Percentiles rank a stretch among this genome's conserved stretches.
phyloP scores from a whole-genome alignment of 352 stramenopile species.

The Phytophthora pseudosyringae region DNA sequence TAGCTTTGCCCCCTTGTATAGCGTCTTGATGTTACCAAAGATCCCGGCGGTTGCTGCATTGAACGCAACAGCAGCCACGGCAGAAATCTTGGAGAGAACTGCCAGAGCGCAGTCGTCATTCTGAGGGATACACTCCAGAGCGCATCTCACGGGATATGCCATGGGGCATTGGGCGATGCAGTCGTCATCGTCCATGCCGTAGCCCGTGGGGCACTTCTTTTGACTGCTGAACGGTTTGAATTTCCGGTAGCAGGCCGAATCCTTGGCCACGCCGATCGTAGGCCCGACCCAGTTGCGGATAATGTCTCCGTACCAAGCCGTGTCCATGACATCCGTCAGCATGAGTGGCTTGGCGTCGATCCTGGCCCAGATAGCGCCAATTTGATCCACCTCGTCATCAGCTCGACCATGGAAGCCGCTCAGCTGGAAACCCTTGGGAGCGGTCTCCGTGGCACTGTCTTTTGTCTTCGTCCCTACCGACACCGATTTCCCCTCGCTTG shows the following conservation, averaged over 20 bases:
- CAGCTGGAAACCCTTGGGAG: conserved; percentile 13
- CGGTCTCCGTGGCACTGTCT: conserved; percentile 1
- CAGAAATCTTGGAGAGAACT: conserved; percentile 20
- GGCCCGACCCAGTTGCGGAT: conserved; percentile 29
- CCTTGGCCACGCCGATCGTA: conserved; percentile 20
- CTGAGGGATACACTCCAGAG: conserved; percentile 40
- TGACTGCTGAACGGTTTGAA: conserved; percentile 6
- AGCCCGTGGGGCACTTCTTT: conserved; percentile 21
- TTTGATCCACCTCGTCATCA: conserved; percentile 12
- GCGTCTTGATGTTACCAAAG: conserved; percentile 9
- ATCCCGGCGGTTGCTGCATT: conserved; percentile 25
- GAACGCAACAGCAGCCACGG: conserved; percentile 19
- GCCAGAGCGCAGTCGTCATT: conserved; percentile 23
- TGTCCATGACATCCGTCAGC: conserved; percentile 16
- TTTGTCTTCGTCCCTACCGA: conserved; percentile 21
- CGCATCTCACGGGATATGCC: conserved; percentile 57
- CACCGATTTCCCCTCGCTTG: conserved; percentile 35
- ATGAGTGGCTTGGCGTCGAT: conserved; percentile 5
- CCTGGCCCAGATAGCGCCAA: conserved; percentile 16
- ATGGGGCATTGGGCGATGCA: conserved; percentile 69
- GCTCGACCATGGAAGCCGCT: conserved; percentile 9
- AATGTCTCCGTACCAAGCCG: conserved; percentile 13
- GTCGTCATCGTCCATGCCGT: conserved; percentile 53
- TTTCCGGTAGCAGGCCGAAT: conserved; percentile 21
- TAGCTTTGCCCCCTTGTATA: conserved; percentile 26